Conservation (phyloP, 2,329 filamentous ascomycete species). For the Periglandula ipomoeae region DNA sequence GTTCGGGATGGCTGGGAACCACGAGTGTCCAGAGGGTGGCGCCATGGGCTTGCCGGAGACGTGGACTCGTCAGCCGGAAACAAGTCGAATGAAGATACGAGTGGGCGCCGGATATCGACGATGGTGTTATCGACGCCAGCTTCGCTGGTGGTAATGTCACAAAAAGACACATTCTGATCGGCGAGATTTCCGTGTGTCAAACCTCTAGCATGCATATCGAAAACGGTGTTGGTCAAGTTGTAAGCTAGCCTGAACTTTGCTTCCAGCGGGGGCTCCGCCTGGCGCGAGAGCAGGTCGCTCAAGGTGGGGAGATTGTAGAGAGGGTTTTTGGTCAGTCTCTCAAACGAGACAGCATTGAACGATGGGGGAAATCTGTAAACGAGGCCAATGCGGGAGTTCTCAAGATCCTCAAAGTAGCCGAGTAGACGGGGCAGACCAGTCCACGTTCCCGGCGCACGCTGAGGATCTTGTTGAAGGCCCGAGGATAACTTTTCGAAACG, state of each 20-base stretch:
- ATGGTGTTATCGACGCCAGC: slow-evolving; percentile 33
- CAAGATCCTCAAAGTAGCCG: slow-evolving; percentile 67
- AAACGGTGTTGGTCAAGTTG: slow-evolving; percentile 63
- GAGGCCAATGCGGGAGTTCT: slow-evolving; percentile 60
- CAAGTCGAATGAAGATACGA: slow-evolving; percentile 66
- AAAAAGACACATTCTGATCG: slow-evolving; percentile 60
- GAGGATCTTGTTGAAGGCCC: slow-evolving; percentile 45
- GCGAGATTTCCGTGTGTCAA: slow-evolving; percentile 63
- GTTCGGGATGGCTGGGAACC: slow-evolving; percentile 38
- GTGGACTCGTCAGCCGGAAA: slow-evolving; percentile 35
- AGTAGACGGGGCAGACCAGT: slow-evolving; percentile 52
- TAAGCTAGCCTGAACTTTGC: slow-evolving; percentile 67
- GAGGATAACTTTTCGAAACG: slow-evolving; percentile 54
- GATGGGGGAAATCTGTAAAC: slow-evolving; percentile 64
- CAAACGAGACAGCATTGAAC: slow-evolving; percentile 50
- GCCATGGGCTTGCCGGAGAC: slow-evolving; percentile 24
- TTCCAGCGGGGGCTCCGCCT: slow-evolving; percentile 58
- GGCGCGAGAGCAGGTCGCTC: slow-evolving; percentile 40
- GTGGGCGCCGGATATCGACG: slow-evolving; percentile 57
- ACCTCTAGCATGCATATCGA: slow-evolving; percentile 60
- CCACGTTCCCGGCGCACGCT: slow-evolving; percentile 44
- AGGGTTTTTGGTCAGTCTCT: slow-evolving; percentile 39
- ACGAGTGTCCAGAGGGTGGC: slow-evolving; percentile 57
- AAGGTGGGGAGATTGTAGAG: slow-evolving; percentile 45
- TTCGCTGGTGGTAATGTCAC: slow-evolving; percentile 33